Evolutionary conservation across 768 basidiomycete species (phyloP).

Genomic region (Lactarius psammicola): DNA sequence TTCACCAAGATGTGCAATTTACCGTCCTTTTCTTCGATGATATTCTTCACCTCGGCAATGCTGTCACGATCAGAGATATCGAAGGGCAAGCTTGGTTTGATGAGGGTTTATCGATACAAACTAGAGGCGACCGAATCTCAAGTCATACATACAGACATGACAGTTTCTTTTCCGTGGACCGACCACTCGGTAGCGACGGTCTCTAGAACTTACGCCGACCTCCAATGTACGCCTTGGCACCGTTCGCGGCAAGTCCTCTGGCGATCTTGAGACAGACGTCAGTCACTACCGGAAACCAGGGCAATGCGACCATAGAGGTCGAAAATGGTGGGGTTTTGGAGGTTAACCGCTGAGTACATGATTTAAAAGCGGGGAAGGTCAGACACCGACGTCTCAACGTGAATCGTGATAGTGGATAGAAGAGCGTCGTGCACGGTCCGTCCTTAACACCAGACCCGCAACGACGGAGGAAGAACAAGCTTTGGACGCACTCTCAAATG

Average conservation of each 20-base stretch:
- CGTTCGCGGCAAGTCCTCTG: constrained; percentile 69
- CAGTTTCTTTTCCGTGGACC: constrained; percentile 42
- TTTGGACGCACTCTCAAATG: constrained; percentile 60
- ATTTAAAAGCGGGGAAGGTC: too few species aligned
- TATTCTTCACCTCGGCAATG: constrained; percentile 54
- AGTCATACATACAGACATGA: constrained; percentile 54
- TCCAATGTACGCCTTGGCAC: constrained; percentile 79
- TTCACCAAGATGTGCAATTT: constrained; percentile 76
- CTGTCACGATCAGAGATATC: constrained; percentile 71
- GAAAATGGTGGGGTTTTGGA: constrained; percentile 21
- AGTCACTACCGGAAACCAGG: constrained; percentile 32
- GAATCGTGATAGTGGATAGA: not conserved
- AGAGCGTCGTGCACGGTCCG: not conserved
- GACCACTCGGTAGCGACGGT: constrained; percentile 48
- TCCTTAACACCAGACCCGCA: not conserved
- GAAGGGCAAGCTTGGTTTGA: constrained; percentile 52
- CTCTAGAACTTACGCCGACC: constrained; percentile 64
- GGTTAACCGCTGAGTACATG: constrained; percentile 14
- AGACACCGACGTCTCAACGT: not conserved
- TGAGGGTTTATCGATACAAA: not conserved
- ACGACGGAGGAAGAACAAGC: constrained; percentile 57
- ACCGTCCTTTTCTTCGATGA: constrained; percentile 59
- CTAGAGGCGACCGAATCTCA: not conserved
- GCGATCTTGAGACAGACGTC: constrained; percentile 63
- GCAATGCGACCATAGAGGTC: constrained; percentile 29